Percentiles rank a stretch among this genome's conserved stretches.
Conservation (phyloP, 169 alveolate genomes). For the Plasmodium vinckei region DNA sequence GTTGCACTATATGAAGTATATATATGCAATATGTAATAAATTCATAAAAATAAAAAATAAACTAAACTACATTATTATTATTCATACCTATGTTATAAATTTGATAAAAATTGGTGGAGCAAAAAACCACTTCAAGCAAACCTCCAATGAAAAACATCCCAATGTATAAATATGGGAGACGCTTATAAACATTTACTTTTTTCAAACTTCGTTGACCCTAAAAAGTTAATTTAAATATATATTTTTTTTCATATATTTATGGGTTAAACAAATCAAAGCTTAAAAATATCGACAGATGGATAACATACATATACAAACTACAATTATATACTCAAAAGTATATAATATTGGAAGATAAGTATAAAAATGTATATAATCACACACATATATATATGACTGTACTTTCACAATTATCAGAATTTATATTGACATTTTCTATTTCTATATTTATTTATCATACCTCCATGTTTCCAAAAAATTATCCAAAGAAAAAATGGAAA, state of each 20-base stretch:
- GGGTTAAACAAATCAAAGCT: too few species aligned
- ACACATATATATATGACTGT: neutral
- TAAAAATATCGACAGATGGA: too few species aligned
- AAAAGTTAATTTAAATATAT: constrained; percentile 11
- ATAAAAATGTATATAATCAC: neutral
- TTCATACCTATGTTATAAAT: constrained; percentile 64
- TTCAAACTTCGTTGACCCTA: constrained; percentile 74
- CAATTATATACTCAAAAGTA: too few species aligned
- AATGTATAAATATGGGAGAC: constrained; percentile 69
- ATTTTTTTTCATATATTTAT: too few species aligned
- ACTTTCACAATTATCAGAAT: too few species aligned
- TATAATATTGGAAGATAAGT: too few species aligned
- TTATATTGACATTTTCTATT: neutral
- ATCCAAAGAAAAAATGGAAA: constrained; percentile 51
- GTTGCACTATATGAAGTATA: too few species aligned
- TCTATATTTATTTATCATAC: constrained; percentile 6
- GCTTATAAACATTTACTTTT: constrained; percentile 69
- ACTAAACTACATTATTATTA: too few species aligned
- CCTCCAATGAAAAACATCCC: constrained; percentile 77
- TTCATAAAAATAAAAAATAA: neutral
- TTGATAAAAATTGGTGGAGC: constrained; percentile 74
- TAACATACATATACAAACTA: too few species aligned
- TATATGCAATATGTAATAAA: too few species aligned
- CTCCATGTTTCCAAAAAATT: constrained; percentile 61
- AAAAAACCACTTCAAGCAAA: constrained; percentile 75